Evolutionary conservation across 805 yeast species (phyloP).

Genomic region (Zygosaccharomyces pseudorouxii): DNA sequence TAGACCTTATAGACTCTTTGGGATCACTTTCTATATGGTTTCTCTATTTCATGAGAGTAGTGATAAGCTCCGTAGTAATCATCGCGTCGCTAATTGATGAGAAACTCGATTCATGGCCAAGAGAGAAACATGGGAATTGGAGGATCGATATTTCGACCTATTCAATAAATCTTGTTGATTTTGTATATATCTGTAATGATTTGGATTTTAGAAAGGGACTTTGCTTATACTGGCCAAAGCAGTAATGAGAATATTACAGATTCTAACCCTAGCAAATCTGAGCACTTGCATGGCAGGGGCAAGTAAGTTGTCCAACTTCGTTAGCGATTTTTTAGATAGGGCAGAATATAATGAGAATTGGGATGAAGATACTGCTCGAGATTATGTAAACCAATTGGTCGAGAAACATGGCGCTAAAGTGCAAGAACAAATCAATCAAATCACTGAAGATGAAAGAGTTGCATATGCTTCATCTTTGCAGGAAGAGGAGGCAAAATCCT

Average conservation of each 20-base stretch:
- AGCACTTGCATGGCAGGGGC: background rate
- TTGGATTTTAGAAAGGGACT: background rate
- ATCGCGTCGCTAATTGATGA: background rate
- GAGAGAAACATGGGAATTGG: background rate
- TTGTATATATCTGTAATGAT: background rate
- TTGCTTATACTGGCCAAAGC: background rate
- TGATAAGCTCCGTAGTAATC: background rate
- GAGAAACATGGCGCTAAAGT: constrained; percentile 11
- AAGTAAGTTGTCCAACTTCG: background rate
- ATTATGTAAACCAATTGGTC: constrained; percentile 6
- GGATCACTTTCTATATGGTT: background rate
- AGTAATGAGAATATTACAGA: background rate
- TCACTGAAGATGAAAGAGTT: background rate
- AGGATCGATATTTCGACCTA: background rate
- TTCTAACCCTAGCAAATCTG: background rate
- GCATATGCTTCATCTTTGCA: background rate
- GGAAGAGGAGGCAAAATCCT: background rate
- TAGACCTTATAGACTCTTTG: too few relatives aligned
- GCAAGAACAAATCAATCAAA: background rate
- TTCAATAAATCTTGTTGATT: background rate
- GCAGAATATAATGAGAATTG: background rate
- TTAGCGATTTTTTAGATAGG: background rate
- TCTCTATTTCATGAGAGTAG: background rate
- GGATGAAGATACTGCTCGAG: constrained; percentile 5
- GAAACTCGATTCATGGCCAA: background rate